Conservation (phyloP, 441 rosid genomes). For the Melastoma candidum region DNA sequence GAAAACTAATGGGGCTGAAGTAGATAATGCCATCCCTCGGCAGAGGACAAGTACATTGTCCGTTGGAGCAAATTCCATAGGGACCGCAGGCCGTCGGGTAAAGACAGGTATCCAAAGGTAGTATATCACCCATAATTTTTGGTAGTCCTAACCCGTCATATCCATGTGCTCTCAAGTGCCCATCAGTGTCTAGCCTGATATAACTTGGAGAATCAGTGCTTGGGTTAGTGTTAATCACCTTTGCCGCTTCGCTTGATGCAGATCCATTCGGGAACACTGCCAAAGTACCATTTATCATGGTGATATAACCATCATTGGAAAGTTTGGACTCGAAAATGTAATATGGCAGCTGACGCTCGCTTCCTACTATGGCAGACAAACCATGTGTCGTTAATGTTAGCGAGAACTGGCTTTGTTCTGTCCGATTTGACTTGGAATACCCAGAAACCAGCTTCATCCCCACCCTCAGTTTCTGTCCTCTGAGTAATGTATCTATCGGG, state of each 20-base stretch:
- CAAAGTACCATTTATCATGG: neutral
- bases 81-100: constrained; percentile 17
- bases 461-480: neutral
- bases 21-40: neutral
- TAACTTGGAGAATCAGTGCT: neutral
- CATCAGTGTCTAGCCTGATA: constrained; percentile 16
- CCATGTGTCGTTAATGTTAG: neutral
- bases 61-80: constrained; percentile 16
- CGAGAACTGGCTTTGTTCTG: constrained; percentile 3
- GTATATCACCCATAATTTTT: neutral
- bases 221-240: too few species aligned
- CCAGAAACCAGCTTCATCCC: constrained; percentile 5
- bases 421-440: constrained; percentile 6
- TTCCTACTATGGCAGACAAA: constrained; percentile 4
- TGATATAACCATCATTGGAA: too few species aligned
- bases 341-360: constrained; percentile 6
- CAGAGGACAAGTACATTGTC: constrained; percentile 13
- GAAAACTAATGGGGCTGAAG: neutral
- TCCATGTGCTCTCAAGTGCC: constrained; percentile 10
- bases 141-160: neutral
- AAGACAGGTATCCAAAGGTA: constrained; percentile 5
- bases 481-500: constrained; percentile 18
- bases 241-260: too few species aligned
- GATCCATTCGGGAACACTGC: too few species aligned
- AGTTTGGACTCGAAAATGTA: neutral